These are phyloP conservation scores for Fraxinus americana DNA, from an alignment of 257 asterid species.

Conservation along the genomic window DNA sequence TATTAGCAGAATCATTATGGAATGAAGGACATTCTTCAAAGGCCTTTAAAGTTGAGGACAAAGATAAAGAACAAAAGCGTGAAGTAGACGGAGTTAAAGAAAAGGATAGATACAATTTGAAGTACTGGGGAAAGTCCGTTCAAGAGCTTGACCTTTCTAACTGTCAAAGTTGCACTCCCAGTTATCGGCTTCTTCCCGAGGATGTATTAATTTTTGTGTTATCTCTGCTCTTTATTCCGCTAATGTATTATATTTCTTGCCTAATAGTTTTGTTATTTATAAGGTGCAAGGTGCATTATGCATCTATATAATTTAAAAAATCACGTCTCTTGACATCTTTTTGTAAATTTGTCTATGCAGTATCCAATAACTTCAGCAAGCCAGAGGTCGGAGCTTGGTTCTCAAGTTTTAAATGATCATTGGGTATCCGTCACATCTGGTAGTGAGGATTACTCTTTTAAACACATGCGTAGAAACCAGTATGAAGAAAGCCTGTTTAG, in stretches of 20 bases:
- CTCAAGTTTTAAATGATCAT: constrained; percentile 80
- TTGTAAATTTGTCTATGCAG: constrained; percentile 47
- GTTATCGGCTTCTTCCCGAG: constrained; percentile 96
- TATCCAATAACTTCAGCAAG: constrained; percentile 89
- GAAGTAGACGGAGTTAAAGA: constrained; percentile 81
- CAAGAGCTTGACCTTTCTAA: constrained; percentile 95
- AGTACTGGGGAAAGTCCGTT: constrained; percentile 93
- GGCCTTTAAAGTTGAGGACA: constrained; percentile 62
- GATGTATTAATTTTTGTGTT: constrained; percentile 61
- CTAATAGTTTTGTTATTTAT: background rate
- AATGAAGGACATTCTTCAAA: constrained; percentile 77
- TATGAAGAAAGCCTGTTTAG: constrained; percentile 96
- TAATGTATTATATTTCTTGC: background rate
- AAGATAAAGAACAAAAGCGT: constrained; percentile 80
- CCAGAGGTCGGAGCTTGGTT: constrained; percentile 90
- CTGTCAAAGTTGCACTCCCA: constrained; percentile 85
- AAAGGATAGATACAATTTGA: constrained; percentile 73
- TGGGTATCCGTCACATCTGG: constrained; percentile 99
- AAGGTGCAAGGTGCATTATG: background rate
- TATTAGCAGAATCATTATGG: constrained; percentile 74
- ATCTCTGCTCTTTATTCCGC: background rate
- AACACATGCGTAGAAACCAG: constrained; percentile 96
- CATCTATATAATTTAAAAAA: background rate
- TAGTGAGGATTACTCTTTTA: constrained; percentile 98
- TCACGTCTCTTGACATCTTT: background rate